Evolutionary conservation across 2,329 filamentous ascomycete species (phyloP).

Genomic region (Microcera coccophila): DNA sequence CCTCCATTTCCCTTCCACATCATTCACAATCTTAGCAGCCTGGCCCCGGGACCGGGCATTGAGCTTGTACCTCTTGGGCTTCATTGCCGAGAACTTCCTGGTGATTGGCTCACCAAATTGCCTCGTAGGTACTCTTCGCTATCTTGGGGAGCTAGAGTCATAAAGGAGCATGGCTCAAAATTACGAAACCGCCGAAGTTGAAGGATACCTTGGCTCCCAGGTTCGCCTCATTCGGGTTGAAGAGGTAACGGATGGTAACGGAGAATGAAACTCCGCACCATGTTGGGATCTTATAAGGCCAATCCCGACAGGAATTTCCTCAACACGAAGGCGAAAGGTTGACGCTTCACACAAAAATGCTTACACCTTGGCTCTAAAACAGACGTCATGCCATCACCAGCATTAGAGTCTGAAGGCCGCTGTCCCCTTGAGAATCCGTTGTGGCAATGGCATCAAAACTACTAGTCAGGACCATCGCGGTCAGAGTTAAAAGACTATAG

Average conservation of each 20-base stretch:
- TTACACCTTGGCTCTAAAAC: slow-evolving; percentile 1
- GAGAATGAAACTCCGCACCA: slow-evolving; percentile 15
- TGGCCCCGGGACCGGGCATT: slow-evolving; percentile 12
- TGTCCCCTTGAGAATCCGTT: slow-evolving; percentile 21
- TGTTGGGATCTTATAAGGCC: slow-evolving; percentile 12
- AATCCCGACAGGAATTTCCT: slow-evolving; percentile 9
- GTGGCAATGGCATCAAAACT: slow-evolving; percentile 29
- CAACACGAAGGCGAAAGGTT: neutral
- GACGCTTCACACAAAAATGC: slow-evolving; percentile 1
- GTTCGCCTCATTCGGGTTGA: slow-evolving; percentile 17
- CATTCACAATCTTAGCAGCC: slow-evolving; percentile 15
- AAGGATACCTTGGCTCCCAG: slow-evolving; percentile 13
- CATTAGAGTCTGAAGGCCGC: slow-evolving; percentile 38
- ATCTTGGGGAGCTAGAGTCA: slow-evolving; percentile 19
- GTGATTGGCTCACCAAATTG: slow-evolving; percentile 16
- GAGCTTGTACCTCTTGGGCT: slow-evolving; percentile 13
- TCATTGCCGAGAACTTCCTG: slow-evolving; percentile 9
- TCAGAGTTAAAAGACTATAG: slow-evolving; percentile 31
- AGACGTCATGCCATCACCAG: slow-evolving; percentile 7
- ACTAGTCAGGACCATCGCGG: slow-evolving; percentile 34
- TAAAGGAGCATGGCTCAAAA: slow-evolving; percentile 8
- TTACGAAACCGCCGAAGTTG: slow-evolving; percentile 14
- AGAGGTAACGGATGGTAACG: slow-evolving; percentile 14
- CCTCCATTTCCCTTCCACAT: slow-evolving; percentile 15
- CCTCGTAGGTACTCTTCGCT: slow-evolving; percentile 15